Evolutionary conservation across 148 eudicot genomes (phyloP), one percentile per base, ranked within the genome.

Genomic region (Rhododendron ferrugineum): DNA sequence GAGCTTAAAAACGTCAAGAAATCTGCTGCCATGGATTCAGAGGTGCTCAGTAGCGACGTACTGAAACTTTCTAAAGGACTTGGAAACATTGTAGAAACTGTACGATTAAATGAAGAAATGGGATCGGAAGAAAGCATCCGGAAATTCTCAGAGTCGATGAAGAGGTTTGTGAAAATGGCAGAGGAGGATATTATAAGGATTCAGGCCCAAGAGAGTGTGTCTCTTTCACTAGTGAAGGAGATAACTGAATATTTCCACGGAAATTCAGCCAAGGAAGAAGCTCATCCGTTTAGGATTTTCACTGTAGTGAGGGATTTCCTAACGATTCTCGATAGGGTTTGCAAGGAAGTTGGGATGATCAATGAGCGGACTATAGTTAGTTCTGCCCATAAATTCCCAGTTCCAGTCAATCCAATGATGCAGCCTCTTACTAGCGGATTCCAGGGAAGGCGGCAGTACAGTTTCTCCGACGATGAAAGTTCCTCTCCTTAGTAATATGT

Each of bases 201-300:
- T 84, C 98, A 97, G 87, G 98, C 96, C 42, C 98, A 92, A 80
- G 98, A 95, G 87, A 90, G 98, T 10, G 95, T 95, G 30, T 92
- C 98, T n/a, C 90, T 95, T 70, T 95, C 99, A 26, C 88, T 97
- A 26, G 99, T 97, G 30, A 97, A 97, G 85, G 98, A 97, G 84
- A 94, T 97, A 15, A 97, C 99, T 5, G 99, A 97, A 56, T 97
- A 97, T 83, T 97, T 97, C 90, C 99, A 97, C 64, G 99, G 99
- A 13, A 91, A 97, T 90, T 95, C 98, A 4, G 94, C 98, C 34
- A 97, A 92, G 87, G 99, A 97, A 92, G 99, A 95, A 92, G 98
- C 99, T 87, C 99, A 97, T 82, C 99, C 98, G 4, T 95, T 97
- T 47, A 89, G 99, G 83, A 97, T 95, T 78, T 97, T 97, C 90